Percentiles rank a stretch among this genome's conserved stretches.
phyloP scores from a whole-genome alignment of 2,329 filamentous ascomycete species.

The Zarea fungicola region DNA sequence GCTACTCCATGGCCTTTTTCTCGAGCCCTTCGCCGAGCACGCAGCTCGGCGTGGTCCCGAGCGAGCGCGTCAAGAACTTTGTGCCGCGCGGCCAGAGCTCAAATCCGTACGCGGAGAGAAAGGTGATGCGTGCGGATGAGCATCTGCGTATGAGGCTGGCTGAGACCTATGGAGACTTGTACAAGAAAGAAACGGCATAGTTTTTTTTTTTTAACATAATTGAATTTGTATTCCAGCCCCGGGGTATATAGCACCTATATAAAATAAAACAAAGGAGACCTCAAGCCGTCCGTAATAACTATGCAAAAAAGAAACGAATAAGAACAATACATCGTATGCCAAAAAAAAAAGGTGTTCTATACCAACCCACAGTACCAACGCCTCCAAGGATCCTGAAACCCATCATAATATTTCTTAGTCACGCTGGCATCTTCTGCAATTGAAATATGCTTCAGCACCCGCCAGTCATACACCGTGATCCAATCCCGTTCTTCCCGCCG shows the following conservation, averaged over 20 bases:
- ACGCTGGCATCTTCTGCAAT: slow-evolving; percentile 32
- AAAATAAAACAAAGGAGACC: too few species aligned
- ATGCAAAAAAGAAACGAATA: too few species aligned
- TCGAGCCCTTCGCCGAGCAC: slow-evolving; percentile 56
- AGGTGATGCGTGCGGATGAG: slow-evolving; percentile 58
- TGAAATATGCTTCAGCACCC: slow-evolving; percentile 36
- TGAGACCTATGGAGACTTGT: slow-evolving; percentile 54
- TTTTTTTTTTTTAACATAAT: too few species aligned
- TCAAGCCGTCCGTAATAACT: too few species aligned
- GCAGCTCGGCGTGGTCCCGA: slow-evolving; percentile 54
- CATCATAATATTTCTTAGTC: slow-evolving; percentile 27
- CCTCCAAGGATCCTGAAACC: slow-evolving; percentile 37
- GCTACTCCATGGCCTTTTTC: slow-evolving; percentile 66
- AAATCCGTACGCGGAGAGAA: slow-evolving; percentile 47
- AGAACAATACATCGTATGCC: too few species aligned
- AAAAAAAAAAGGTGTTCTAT: slow-evolving; percentile 20
- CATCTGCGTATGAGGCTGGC: slow-evolving; percentile 57
- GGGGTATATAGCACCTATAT: too few species aligned
- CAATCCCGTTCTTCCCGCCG: slow-evolving; percentile 28
- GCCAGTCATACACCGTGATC: slow-evolving; percentile 44
- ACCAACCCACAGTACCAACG: slow-evolving; percentile 40
- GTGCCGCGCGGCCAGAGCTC: slow-evolving; percentile 27
- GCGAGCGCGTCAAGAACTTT: slow-evolving; percentile 46
- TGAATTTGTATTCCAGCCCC: too few species aligned
- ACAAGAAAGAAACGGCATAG: slow-evolving; percentile 32